Conservation (phyloP, 1,139 yeast genomes). For the Protomyces pachydermus region DNA sequence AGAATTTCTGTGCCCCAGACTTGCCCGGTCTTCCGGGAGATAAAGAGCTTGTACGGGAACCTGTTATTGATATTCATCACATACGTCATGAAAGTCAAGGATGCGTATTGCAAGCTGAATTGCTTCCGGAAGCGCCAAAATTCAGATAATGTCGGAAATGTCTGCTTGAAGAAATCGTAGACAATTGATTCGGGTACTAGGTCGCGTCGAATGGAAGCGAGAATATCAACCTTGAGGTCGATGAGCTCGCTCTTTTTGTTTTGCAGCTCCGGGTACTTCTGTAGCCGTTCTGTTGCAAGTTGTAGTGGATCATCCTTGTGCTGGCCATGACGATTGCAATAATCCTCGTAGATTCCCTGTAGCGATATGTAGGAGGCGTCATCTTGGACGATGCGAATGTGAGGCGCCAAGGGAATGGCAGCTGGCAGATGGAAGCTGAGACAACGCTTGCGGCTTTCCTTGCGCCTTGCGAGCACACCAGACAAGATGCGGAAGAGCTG, state of each 20-base stretch:
- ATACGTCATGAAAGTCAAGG: conserved; percentile 85
- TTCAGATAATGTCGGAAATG: conserved; percentile 78
- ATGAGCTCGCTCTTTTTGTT: conserved; percentile 70
- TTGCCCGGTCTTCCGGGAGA: conserved; percentile 75
- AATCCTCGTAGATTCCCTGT: conserved; percentile 84
- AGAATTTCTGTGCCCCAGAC: conserved; percentile 95
- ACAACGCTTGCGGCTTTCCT: conserved; percentile 80
- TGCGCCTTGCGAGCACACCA: conserved; percentile 66
- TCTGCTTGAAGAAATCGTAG: conserved; percentile 59
- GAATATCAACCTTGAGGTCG: conserved; percentile 82
- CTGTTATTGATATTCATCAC: conserved; percentile 92
- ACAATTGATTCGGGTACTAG: conserved; percentile 81
- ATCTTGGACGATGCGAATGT: conserved; percentile 84
- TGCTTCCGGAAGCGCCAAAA: conserved; percentile 97
- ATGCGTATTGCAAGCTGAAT: conserved; percentile 93
- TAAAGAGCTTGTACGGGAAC: conserved; percentile 87
- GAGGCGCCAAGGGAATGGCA: conserved; percentile 93
- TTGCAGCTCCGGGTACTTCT: conserved; percentile 90
- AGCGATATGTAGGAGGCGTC: conserved; percentile 71
- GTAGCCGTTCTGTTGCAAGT: conserved; percentile 75
- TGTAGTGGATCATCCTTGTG: conserved; percentile 87
- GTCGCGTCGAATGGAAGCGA: conserved; percentile 80
- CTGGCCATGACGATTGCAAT: conserved; percentile 67
- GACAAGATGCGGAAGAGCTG: conserved; percentile 86
- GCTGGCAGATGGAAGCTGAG: conserved; percentile 82